Conservation (phyloP, 2,329 filamentous ascomycete genomes). For the Dendryphion nanum region DNA sequence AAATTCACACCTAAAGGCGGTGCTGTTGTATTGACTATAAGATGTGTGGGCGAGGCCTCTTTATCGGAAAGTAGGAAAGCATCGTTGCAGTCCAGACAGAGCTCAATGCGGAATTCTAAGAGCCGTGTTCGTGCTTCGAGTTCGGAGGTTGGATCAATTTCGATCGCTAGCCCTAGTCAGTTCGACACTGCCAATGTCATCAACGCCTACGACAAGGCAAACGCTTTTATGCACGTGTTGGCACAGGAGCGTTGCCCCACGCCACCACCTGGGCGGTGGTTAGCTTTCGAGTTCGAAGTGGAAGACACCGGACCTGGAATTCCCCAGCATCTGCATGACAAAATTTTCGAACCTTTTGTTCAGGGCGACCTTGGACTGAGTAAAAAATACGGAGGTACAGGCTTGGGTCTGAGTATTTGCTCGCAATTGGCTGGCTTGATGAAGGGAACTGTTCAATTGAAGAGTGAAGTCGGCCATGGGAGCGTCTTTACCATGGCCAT, state of each 20-base stretch:
- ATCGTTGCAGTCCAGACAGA: conserved; percentile 45
- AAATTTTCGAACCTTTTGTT: conserved; percentile 91
- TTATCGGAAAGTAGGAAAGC: conserved; percentile 43
- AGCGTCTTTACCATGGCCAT: conserved; percentile 82
- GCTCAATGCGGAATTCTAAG: conserved; percentile 38
- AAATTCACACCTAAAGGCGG: conserved; percentile 85
- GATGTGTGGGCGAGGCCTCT: conserved; percentile 63
- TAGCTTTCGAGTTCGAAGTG: conserved; percentile 83
- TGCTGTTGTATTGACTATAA: conserved; percentile 72
- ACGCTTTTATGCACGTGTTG: conserved; percentile 33
- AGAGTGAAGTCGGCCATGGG: conserved; percentile 70
- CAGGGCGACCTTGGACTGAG: conserved; percentile 88
- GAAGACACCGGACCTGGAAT: conserved; percentile 88
- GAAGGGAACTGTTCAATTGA: conserved; percentile 72
- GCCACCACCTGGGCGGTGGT: conserved; percentile 62
- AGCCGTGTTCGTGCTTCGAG: conserved; percentile 25
- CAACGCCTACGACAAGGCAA: conserved; percentile 42
- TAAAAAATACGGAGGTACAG: conserved; percentile 88
- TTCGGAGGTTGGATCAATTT: conserved; percentile 31
- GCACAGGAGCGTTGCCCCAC: conserved; percentile 36
- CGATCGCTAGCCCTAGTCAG: conserved; percentile 23
- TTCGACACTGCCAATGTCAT: conserved; percentile 46
- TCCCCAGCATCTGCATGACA: conserved; percentile 70
- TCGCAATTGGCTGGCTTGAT: conserved; percentile 81
- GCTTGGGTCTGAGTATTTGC: conserved; percentile 84